Percentiles rank a stretch among this genome's conserved stretches.
Evolutionary conservation across 345 rosid genomes (phyloP).

Genomic region (Gossypium herbaceum): DNA sequence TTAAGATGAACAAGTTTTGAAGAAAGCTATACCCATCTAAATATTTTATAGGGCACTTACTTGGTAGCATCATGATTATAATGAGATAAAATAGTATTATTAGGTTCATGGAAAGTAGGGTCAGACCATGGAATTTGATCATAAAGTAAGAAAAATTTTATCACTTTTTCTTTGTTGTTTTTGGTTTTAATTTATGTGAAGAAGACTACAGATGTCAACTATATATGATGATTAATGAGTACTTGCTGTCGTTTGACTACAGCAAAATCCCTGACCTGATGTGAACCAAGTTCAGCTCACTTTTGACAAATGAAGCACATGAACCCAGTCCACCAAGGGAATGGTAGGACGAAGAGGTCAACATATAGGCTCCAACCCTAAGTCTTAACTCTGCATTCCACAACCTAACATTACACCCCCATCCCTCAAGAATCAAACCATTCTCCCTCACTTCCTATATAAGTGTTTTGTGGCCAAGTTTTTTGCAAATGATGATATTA

Average conservation of each 20-base stretch:
- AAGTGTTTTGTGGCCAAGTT: too few relatives aligned
- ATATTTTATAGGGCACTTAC: slow-evolving; percentile 11
- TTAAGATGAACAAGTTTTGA: neutral
- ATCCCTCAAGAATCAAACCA: too few relatives aligned
- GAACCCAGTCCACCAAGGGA: neutral
- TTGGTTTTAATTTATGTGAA: neutral
- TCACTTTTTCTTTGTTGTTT: neutral
- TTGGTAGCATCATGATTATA: slow-evolving; percentile 16
- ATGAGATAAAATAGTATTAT: slow-evolving; percentile 8
- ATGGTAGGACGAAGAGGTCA: neutral
- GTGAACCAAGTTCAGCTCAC: neutral
- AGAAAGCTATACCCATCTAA: neutral
- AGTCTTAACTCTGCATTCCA: too few relatives aligned
- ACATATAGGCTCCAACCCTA: too few relatives aligned
- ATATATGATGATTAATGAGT: neutral
- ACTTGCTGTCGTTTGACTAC: neutral
- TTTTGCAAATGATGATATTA: too few relatives aligned
- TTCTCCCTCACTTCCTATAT: too few relatives aligned
- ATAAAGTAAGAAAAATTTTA: neutral
- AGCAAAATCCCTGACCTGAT: neutral
- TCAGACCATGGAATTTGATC: slow-evolving; percentile 1
- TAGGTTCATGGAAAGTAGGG: slow-evolving; percentile 7
- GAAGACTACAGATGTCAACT: neutral
- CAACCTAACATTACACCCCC: too few relatives aligned
- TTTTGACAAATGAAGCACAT: neutral